These are phyloP conservation scores for Fusarium abutilonis DNA, from an alignment of 2,329 filamentous ascomycete genomes.

Conservation along the genomic window DNA sequence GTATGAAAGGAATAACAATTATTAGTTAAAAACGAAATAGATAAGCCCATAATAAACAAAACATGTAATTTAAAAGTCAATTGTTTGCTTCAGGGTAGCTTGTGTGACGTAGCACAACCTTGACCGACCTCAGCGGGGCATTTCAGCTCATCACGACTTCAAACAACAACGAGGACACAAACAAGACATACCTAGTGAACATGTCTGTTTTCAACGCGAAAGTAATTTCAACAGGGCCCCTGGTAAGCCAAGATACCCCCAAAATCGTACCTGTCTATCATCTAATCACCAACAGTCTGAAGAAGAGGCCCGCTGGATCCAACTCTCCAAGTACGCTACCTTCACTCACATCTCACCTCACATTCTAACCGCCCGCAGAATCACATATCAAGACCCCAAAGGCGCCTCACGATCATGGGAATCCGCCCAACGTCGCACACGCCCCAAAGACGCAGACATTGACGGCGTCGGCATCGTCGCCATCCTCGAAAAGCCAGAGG, in stretches of 20 bases:
- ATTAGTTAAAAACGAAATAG: too few species aligned
- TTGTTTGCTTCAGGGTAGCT: constrained; percentile 28
- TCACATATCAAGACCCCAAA: constrained; percentile 71
- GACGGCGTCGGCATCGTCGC: constrained; percentile 80
- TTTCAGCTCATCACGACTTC: constrained; percentile 17
- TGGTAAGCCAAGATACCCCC: constrained; percentile 50
- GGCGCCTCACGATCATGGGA: constrained; percentile 73
- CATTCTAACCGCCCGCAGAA: constrained; percentile 52
- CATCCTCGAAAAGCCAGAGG: constrained; percentile 66
- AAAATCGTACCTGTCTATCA: background rate
- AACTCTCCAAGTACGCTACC: constrained; percentile 62
- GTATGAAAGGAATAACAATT: too few species aligned
- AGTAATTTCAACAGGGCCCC: constrained; percentile 55
- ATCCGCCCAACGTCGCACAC: constrained; percentile 75
- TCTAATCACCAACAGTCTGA: constrained; percentile 51
- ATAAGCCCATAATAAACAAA: too few species aligned
- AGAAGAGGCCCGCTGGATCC: constrained; percentile 68
- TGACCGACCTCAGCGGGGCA: constrained; percentile 35
- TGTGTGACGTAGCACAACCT: constrained; percentile 23
- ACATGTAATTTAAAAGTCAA: too few species aligned
- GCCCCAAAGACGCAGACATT: constrained; percentile 68
- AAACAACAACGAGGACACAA: background rate
- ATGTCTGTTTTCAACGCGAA: constrained; percentile 58
- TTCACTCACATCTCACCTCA: background rate
- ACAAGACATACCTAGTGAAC: constrained; percentile 8